These are phyloP conservation scores for Micromonas pusilla DNA, from an alignment of 139 green algal genomes.

Conservation along the genomic window DNA sequence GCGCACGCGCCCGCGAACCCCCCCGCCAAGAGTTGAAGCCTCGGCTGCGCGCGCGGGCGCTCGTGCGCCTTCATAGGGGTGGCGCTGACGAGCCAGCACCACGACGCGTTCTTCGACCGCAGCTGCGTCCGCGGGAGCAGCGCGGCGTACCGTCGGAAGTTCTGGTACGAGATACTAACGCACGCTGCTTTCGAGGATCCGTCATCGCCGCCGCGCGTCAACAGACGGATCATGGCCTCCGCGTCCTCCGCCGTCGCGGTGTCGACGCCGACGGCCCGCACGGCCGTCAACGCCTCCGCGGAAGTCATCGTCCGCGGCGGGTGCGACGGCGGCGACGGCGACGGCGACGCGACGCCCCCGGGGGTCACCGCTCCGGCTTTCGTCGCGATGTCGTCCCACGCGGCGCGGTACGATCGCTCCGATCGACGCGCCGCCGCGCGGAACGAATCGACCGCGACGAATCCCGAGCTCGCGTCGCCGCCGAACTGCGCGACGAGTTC, in stretches of 20 bases:
- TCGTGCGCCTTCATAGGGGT: not conserved
- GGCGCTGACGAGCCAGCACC: not conserved
- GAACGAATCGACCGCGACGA: constrained; percentile 15
- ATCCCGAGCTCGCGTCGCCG: not conserved
- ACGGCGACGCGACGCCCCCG: not conserved
- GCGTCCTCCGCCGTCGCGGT: not conserved
- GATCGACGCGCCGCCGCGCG: too few relatives aligned
- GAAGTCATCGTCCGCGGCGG: not conserved
- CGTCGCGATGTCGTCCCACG: too few relatives aligned
- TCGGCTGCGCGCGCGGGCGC: not conserved
- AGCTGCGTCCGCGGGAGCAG: constrained; percentile 22
- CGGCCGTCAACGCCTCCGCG: too few relatives aligned
- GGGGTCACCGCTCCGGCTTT: too few relatives aligned
- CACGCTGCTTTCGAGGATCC: not conserved
- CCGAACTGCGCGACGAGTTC: constrained; percentile 12
- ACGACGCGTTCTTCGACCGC: constrained; percentile 4
- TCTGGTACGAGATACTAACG: constrained; percentile 15
- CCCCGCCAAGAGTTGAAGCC: constrained; percentile 24
- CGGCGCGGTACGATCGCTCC: too few relatives aligned
- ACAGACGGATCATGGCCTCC: too few relatives aligned
- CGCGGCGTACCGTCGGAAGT: constrained; percentile 20
- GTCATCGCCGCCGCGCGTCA: too few relatives aligned
- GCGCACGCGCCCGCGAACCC: not conserved
- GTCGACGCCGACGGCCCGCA: too few relatives aligned
- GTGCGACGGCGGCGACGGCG: not conserved